Evolutionary conservation across 495 filamentous ascomycete genomes (phyloP), one percentile per base, ranked within the genome.

Genomic region (Penicillium steckii): DNA sequence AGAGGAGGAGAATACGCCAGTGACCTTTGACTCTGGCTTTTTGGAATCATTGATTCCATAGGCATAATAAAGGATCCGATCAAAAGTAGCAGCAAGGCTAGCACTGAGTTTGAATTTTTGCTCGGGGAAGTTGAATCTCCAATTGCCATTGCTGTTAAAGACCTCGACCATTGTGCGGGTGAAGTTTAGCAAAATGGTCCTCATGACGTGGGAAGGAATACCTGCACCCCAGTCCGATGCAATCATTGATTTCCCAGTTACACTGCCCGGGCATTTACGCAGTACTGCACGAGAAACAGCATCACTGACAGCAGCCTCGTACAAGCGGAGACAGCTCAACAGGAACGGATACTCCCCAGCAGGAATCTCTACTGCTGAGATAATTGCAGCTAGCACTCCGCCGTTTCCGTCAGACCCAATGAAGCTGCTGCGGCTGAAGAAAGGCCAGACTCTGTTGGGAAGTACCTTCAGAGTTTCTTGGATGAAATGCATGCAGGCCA

Each of bases 391-490:
- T 52, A 97, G 78, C 41, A 85, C 79, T 10, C 91, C 87, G 10
- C 86, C 86, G 55, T 83, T 82, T 2, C 87, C 82, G 61, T 88
- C 82, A 23, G 80, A 77, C 29, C 85, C 87, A 41, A 97, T 77
- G 21, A 98, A 77, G 35, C 78, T 78, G 64, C 88, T 95, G 44
- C 89, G 79, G 4, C 86, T 80, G 61, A 98, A 81, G 61, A 92
- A 90, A 3, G 91, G 88, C 93, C 93, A 98, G 2, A 96, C 84
- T 50, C 92, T 75, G 38, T 83, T 85, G 3, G 93, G 92, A 22
- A 86, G 73, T n/a, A 95, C 70, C 5, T 77, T 72, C 3, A 90
- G 64, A 8, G 94, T 69, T 17, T 82, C 83, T 51, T 85, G 77
- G 12, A 93, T 78, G 53, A 97, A 97, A 33, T 89, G 86, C 29